Percentiles rank a stretch among this genome's conserved stretches.
These are phyloP conservation scores for Neofusicoccum laricinum DNA, from an alignment of 2,329 filamentous ascomycete genomes.

Conservation along the genomic window DNA sequence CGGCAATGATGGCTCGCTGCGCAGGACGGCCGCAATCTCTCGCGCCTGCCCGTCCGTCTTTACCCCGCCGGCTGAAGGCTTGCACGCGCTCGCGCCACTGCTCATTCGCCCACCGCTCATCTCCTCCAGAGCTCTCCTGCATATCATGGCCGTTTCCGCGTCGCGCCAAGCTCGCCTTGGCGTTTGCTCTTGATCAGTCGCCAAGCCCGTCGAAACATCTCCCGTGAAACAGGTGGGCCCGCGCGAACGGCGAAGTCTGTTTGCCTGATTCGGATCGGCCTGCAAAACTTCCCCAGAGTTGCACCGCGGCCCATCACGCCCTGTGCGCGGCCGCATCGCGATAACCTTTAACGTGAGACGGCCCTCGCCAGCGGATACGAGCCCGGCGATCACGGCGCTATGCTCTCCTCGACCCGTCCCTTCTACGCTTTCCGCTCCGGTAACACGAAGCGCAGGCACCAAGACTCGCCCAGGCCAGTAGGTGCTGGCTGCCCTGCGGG, in stretches of 20 bases:
- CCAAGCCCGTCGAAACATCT: background rate
- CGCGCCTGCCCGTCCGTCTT: background rate
- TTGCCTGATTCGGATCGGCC: background rate
- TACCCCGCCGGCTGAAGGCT: background rate
- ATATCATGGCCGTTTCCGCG: background rate
- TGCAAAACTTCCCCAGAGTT: background rate
- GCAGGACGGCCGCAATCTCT: background rate
- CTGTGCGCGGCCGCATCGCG: background rate
- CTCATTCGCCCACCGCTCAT: background rate
- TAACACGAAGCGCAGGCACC: no score
- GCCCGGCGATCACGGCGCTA: constrained; percentile 4
- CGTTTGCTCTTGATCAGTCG: background rate
- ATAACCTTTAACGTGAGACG: background rate
- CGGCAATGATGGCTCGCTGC: background rate
- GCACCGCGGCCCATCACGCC: background rate
- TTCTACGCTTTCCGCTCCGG: background rate
- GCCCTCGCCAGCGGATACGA: background rate
- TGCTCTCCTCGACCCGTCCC: background rate
- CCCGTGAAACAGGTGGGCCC: background rate
- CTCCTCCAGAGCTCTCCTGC: background rate
- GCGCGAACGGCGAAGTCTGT: background rate
- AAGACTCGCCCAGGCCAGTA: no score
- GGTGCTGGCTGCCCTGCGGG: no score
- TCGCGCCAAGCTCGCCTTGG: constrained; percentile 5
- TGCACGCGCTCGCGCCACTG: background rate